Base-by-base conservation (phyloP, 2,329 filamentous ascomycete genomes). In the Blastomyces parvus region DNA sequence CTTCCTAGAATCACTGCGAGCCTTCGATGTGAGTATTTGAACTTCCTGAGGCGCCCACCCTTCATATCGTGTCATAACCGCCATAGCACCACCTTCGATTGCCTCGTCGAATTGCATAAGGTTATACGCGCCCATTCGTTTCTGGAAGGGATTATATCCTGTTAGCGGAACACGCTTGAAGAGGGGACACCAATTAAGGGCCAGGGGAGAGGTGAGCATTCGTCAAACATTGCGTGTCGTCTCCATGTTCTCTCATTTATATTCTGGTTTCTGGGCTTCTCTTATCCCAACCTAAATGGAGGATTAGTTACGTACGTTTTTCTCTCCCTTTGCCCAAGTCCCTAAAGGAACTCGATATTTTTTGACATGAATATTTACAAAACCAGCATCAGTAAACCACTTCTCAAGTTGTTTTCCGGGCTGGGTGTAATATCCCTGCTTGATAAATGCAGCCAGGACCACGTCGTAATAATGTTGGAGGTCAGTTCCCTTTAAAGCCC, bases 1-100 rank as follows among this genome's bases (percentile, higher is more conserved):
- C 59, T 73, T 67, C 62, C 66, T 65, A 61, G 74, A 66, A 60
- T 76, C 73, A 38, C 69, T 70, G 44, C 73, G 67, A 0, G 74
- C 71, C 25, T 72, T 67, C 13, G 69, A 67, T 9, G 74, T 64
- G 27, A 75, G 68, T 1, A 70, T 66, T 38, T 71, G 66, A 33
- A 75, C 67, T 62, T 71, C 67, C 14, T 74, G 70, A 3, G 55
- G 38, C 38, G 61, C 67, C 69, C 69, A 73, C 7, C 63, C 67
- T 36, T 67, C 59, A 4, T 66, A 63, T 56, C 67, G 64, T 1
- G 70, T 72, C 17, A 71, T 66, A 5, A 72, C 61, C 8, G 70
- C 69, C 59, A 73, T 64, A 14, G 68, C 69, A 52, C 72, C 67
- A 1, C 64, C 70, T 40, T 71, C 69, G n/a, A 73, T 60, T 5